Evolutionary conservation across 331 rosid genomes (phyloP), one percentile per base, ranked within the genome.

Genomic region (Erythrophleum ivorense): DNA sequence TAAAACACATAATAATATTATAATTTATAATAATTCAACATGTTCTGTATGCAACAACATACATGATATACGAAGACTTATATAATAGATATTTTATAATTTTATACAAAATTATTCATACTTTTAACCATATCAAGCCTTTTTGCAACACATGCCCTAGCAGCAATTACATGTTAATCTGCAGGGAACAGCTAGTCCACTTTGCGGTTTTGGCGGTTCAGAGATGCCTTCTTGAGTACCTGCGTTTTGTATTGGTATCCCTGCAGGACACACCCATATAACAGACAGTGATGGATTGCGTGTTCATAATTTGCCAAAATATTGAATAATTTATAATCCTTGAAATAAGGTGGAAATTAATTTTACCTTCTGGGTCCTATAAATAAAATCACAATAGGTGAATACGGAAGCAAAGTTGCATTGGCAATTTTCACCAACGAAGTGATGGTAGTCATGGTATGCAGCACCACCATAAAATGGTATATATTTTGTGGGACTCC

Each of bases 401-500:
- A 94, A 94, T 14, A 94, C 91, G 36, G 97, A 90, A 75, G 97
- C 90, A 82, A 90, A 94, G 72, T 92, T 92, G 85, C 98, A 86
- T 70, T 90, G 92, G 86, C 94, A 87, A 74, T 64, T 89, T 78
- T 83, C 91, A 59, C 98, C 98, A 65, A 90, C 90, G 55, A 85
- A 94, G 78, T 94, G 98, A 86, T 94, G 97, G 83, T 90, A 90
- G 78, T 94, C 97, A 76, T 94, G 95, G 76, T 90, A 85, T 74
- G 86, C 91, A 55, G 95, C 90, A 3, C 97, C 98, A 16, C 92
- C 97, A 74, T 92, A 94, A 86, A 94, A 92, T 83, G 98, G 97
- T 78, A 94, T 88, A 31, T 82, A 89, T 79, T 90, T 92, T 21
- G 95, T 90, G 59, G 79, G 85, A 83, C 85, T 92, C 98, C 98